Conservation (phyloP, 2,329 filamentous ascomycete genomes). For the Ophiostoma australiae region DNA sequence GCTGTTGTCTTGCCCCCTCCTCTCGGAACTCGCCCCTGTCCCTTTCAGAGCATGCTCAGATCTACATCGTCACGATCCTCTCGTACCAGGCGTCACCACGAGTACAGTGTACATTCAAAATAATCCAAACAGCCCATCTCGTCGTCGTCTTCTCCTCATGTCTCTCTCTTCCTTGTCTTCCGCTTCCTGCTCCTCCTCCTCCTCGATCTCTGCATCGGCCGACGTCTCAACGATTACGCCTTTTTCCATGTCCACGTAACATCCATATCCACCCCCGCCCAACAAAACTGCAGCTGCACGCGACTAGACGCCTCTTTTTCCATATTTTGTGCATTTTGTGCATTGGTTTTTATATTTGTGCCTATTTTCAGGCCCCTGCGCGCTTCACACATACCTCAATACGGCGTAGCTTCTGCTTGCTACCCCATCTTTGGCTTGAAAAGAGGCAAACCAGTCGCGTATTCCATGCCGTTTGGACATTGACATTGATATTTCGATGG, state of each 20-base stretch:
- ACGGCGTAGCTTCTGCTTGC: background rate
- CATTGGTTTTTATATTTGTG: background rate
- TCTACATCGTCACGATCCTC: background rate
- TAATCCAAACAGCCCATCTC: background rate
- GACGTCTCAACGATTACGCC: background rate
- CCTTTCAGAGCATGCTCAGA: background rate
- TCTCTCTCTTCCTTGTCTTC: background rate
- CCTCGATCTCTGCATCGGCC: background rate
- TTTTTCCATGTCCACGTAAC: constrained; percentile 3
- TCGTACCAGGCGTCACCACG: background rate
- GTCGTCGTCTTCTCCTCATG: background rate
- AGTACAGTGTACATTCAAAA: background rate
- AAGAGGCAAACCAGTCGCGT: background rate
- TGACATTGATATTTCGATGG: background rate
- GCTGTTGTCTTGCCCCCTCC: background rate
- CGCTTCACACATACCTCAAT: background rate
- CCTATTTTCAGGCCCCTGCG: background rate
- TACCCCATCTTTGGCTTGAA: background rate
- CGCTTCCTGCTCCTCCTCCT: background rate
- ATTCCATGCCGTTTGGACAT: background rate
- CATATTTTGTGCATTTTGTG: background rate
- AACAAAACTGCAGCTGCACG: background rate
- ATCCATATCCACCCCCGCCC: background rate
- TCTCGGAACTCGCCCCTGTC: background rate
- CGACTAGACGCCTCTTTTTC: background rate